Conservation (phyloP, 2,329 filamentous ascomycete genomes). For the Metarhizium brunneum region DNA sequence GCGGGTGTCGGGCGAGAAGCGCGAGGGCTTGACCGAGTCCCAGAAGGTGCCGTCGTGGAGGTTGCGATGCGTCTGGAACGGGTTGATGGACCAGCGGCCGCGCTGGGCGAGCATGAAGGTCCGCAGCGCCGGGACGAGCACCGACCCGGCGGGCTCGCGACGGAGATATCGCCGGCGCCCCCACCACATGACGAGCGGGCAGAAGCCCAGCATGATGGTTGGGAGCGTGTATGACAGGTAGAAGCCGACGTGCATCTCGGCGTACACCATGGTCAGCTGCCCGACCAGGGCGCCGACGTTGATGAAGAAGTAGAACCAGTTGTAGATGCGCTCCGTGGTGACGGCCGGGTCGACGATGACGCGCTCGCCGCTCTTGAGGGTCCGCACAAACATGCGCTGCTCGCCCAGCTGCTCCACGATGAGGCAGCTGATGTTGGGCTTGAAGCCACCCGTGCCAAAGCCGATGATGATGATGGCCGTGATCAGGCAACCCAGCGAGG, state of each 20-base stretch:
- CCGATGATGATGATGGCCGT: slow-evolving; percentile 48
- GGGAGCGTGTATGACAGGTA: slow-evolving; percentile 63
- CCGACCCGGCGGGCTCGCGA: slow-evolving; percentile 60
- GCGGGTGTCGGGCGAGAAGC: slow-evolving; percentile 42
- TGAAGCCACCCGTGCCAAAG: slow-evolving; percentile 71
- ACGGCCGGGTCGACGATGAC: slow-evolving; percentile 63
- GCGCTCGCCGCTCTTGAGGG: slow-evolving; percentile 53
- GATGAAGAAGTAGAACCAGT: slow-evolving; percentile 50
- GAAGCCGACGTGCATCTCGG: slow-evolving; percentile 68
- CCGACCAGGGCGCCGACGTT: slow-evolving; percentile 53
- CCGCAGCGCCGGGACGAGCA: slow-evolving; percentile 58
- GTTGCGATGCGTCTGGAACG: slow-evolving; percentile 47
- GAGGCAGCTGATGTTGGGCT: slow-evolving; percentile 66
- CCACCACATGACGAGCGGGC: slow-evolving; percentile 51
- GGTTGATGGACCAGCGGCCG: slow-evolving; percentile 61
- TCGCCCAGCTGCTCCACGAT: slow-evolving; percentile 62
- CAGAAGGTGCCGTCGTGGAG: slow-evolving; percentile 50
- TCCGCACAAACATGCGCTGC: slow-evolving; percentile 25
- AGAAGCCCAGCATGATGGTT: slow-evolving; percentile 53
- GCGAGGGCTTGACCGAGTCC: slow-evolving; percentile 59
- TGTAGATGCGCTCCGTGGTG: slow-evolving; percentile 59
- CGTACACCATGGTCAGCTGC: slow-evolving; percentile 57
- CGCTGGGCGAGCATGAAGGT: slow-evolving; percentile 53
- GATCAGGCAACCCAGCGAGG: slow-evolving; percentile 56
- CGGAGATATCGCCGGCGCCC: slow-evolving; percentile 52